Evolutionary conservation across 2,329 filamentous ascomycete genomes (phyloP), one percentile per base, ranked within the genome.

Genomic region (Tolypocladium inflatum): DNA sequence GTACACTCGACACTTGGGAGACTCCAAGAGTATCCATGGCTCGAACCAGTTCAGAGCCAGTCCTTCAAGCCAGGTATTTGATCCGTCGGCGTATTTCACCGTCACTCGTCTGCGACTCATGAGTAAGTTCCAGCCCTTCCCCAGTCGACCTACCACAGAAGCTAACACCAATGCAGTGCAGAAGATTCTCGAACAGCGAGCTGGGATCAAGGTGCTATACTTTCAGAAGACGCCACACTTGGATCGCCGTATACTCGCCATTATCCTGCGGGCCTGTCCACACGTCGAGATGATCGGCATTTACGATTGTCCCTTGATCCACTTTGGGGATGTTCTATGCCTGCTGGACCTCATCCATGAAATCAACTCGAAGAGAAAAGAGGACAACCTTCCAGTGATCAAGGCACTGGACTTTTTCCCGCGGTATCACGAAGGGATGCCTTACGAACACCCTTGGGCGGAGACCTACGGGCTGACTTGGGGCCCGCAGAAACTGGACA

Each of bases 291-390:
- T 68, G 64, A 1, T 75, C 17, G 72, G 73, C 2, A 62, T 75
- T 2, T 75, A 74, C 56, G 65, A 71, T 54, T 75, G 73, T 33
- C 71, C 71, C 0, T 58, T 74, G 1, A 61, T 75, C 5, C 69
- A 74, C 35, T 64, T 73, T n/a, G 73, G 70, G 11, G 73, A 75
- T 26, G 57, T 72, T 0, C 55, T 72, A 1, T 64, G 62, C 13
- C 56, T 75, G 0, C 61, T 75, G 1, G 71, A 75, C 55, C 58
- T 74, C 2, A 71, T 75, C 23, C 56, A 68, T 38, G 71, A 74
- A 50, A 61, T 75, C 50, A 75, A 75, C 50, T 8, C 41, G 15
- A 48, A 61, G 3, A 66, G 72, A 0, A 56, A 55, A 5, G 26
- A 55, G 3, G 15, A 55, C 2, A 39, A 37, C 0, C 30, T 59